Evolutionary conservation across 495 filamentous ascomycete genomes (phyloP).

Genomic region (Penicillium pancosmium): DNA sequence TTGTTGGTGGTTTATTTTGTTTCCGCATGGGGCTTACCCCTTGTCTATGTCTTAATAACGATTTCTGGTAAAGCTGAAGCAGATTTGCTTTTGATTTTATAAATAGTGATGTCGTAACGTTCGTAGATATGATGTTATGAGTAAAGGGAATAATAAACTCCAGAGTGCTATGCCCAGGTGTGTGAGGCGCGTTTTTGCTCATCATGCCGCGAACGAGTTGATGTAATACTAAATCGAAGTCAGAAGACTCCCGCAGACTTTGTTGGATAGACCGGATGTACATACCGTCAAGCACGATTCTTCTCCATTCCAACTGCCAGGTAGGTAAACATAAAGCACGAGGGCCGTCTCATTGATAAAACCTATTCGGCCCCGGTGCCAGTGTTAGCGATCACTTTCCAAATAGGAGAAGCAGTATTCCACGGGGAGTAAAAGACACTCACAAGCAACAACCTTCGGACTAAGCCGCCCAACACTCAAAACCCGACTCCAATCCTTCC

Average conservation of each 20-base stretch:
- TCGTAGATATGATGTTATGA: background rate
- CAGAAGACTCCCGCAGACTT: background rate
- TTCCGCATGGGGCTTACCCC: conserved; percentile 14
- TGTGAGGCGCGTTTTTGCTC: no score
- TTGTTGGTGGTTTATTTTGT: conserved; percentile 5
- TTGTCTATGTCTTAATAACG: conserved; percentile 29
- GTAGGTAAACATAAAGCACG: conserved; percentile 90
- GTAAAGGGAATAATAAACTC: no score
- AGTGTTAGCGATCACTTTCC: background rate
- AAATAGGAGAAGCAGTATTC: background rate
- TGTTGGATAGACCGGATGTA: background rate
- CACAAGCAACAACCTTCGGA: conserved; percentile 88
- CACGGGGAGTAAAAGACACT: conserved; percentile 26
- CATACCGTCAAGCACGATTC: conserved; percentile 80
- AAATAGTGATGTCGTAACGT: background rate
- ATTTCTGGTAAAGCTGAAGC: conserved; percentile 19
- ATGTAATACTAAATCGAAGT: conserved; percentile 60
- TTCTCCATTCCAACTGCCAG: conserved; percentile 69
- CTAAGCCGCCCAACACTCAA: conserved; percentile 86
- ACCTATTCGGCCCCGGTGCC: conserved; percentile 35
- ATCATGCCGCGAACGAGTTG: conserved; percentile 51
- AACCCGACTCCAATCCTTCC: conserved; percentile 86
- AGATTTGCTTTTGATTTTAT: background rate
- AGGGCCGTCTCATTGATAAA: conserved; percentile 79
- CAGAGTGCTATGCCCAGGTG: no score